Conservation (phyloP, 352 stramenopile species). For the Phytophthora hibernalis region DNA sequence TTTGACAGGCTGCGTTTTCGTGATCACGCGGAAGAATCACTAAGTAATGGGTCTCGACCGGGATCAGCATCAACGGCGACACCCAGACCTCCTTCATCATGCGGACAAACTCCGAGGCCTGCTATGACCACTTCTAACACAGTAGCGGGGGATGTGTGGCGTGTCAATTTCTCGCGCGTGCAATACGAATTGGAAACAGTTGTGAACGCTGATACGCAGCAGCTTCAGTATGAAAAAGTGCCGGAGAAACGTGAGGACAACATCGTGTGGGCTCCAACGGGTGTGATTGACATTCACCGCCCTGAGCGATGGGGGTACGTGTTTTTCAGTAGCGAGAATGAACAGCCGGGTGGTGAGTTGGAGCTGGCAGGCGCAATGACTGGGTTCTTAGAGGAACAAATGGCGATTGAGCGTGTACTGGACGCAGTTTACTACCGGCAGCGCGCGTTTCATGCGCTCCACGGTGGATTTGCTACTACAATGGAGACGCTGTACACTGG, state of each 20-base stretch:
- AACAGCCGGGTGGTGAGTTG: slow-evolving; percentile 46
- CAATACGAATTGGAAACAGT: slow-evolving; percentile 73
- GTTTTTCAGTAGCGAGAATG: slow-evolving; percentile 59
- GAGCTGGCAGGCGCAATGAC: slow-evolving; percentile 46
- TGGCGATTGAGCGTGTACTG: slow-evolving; percentile 65
- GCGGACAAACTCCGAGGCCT: slow-evolving; percentile 15
- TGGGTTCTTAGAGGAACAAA: slow-evolving; percentile 54
- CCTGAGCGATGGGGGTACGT: slow-evolving; percentile 78
- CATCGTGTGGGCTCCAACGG: slow-evolving; percentile 79
- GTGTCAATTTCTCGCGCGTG: slow-evolving; percentile 92
- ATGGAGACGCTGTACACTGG: slow-evolving; percentile 51
- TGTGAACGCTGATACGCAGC: slow-evolving; percentile 52
- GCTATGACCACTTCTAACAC: slow-evolving; percentile 20
- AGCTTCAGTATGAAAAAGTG: slow-evolving; percentile 62
- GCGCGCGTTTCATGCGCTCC: slow-evolving; percentile 47
- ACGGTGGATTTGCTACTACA: slow-evolving; percentile 52
- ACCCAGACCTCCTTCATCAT: slow-evolving; percentile 23
- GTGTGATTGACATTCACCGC: slow-evolving; percentile 79
- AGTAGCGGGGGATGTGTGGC: slow-evolving; percentile 67
- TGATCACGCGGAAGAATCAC: not conserved
- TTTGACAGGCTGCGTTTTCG: slow-evolving; percentile 57
- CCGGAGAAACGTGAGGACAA: slow-evolving; percentile 62
- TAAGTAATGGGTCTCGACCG: slow-evolving; percentile 2
- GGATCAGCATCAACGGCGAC: slow-evolving; percentile 15
- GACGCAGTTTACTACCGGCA: slow-evolving; percentile 79